These are phyloP conservation scores for Candida cerambycidarum DNA, from an alignment of 805 yeast genomes.

Conservation along the genomic window DNA sequence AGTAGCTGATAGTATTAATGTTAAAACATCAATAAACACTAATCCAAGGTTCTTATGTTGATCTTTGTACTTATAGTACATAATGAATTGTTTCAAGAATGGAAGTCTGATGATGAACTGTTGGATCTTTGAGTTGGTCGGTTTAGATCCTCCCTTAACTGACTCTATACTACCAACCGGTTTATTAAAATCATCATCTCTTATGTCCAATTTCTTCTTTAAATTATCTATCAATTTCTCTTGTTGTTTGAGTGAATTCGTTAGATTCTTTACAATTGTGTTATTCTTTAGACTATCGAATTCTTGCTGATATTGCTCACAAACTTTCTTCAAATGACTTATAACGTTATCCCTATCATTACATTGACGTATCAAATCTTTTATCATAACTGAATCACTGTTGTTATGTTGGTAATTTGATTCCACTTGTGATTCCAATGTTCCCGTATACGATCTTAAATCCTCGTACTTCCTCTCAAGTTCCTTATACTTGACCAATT, in stretches of 20 bases:
- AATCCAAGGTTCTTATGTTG: conserved; percentile 21
- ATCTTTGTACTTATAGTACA: conserved; percentile 24
- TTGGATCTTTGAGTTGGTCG: conserved; percentile 10
- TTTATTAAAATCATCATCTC: not conserved
- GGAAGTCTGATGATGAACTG: conserved; percentile 26
- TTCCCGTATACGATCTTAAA: conserved; percentile 18
- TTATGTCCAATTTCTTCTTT: conserved; percentile 16
- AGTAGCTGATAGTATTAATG: conserved; percentile 23
- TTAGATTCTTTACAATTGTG: conserved; percentile 15
- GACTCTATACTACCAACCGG: too few species aligned
- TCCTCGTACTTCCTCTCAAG: conserved; percentile 19
- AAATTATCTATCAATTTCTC: conserved; percentile 19
- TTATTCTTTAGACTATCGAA: conserved; percentile 14
- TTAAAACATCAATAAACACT: conserved; percentile 20
- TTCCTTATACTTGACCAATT: conserved; percentile 14
- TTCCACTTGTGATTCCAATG: conserved; percentile 16
- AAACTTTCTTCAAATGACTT: conserved; percentile 17
- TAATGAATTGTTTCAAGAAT: conserved; percentile 28
- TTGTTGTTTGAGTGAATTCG: conserved; percentile 20
- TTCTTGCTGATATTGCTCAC: conserved; percentile 19
- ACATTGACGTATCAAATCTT: conserved; percentile 17
- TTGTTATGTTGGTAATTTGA: conserved; percentile 4
- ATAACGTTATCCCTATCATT: conserved; percentile 21
- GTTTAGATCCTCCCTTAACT: conserved; percentile 1
- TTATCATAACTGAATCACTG: conserved; percentile 9